Evolutionary conservation across 2,329 filamentous ascomycete species (phyloP).

Genomic region (Beauveria caledonica): DNA sequence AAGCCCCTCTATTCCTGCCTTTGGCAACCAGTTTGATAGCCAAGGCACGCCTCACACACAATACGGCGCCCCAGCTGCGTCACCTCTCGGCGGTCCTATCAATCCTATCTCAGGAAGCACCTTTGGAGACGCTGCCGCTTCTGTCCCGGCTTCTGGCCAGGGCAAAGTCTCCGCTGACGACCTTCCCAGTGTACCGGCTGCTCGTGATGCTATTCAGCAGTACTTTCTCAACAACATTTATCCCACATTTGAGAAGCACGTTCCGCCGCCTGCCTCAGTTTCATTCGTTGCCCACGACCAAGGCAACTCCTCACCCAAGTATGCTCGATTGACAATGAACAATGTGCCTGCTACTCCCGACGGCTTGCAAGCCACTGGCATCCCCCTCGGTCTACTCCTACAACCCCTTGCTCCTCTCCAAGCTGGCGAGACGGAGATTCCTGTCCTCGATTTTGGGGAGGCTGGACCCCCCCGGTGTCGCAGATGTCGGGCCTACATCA

Average conservation of each 20-base stretch:
- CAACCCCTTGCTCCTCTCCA: constrained; percentile 82
- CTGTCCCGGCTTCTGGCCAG: constrained; percentile 25
- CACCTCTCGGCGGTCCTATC: constrained; percentile 14
- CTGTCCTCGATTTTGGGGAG: constrained; percentile 92
- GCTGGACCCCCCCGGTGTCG: constrained; percentile 82
- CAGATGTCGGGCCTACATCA: constrained; percentile 92
- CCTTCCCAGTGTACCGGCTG: constrained; percentile 81
- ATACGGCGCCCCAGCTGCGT: neutral
- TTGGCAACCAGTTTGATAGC: constrained; percentile 38
- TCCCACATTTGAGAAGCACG: constrained; percentile 88
- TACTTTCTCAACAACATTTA: constrained; percentile 85
- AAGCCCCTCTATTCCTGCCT: constrained; percentile 19
- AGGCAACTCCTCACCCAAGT: constrained; percentile 93
- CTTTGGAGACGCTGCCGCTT: constrained; percentile 23
- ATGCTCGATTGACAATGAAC: constrained; percentile 83
- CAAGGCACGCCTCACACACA: constrained; percentile 7
- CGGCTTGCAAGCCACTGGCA: constrained; percentile 66
- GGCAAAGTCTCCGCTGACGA: constrained; percentile 77
- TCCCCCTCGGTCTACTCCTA: constrained; percentile 80
- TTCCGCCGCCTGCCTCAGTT: constrained; percentile 79
- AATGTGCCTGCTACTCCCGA: constrained; percentile 82
- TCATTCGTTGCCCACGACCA: constrained; percentile 94
- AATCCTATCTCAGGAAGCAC: constrained; percentile 17
- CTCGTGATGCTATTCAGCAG: constrained; percentile 72
- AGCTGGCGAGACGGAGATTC: constrained; percentile 77